phyloP scores from a whole-genome alignment of 257 asterid genomes.

The Echium plantagineum region DNA sequence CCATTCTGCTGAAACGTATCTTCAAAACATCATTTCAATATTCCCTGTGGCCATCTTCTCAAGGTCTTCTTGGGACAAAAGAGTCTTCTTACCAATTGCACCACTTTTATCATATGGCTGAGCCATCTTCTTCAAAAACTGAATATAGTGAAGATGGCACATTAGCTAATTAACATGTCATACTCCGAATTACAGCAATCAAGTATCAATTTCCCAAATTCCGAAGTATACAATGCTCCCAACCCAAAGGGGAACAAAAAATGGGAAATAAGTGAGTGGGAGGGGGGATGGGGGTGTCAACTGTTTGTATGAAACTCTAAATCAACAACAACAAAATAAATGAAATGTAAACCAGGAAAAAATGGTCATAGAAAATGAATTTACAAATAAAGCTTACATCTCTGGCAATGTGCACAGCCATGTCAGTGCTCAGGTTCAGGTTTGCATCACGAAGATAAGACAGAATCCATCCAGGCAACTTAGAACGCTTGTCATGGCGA shows the following conservation, averaged over 20 bases:
- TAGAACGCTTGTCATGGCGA: slow-evolving; percentile 95
- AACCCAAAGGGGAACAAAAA: too few relatives aligned
- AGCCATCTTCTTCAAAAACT: slow-evolving; percentile 95
- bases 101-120: slow-evolving; percentile 93
- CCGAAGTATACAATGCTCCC: too few relatives aligned
- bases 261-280: too few relatives aligned
- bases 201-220: too few relatives aligned
- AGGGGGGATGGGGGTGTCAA: too few relatives aligned
- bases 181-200: too few relatives aligned
- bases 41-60: slow-evolving; percentile 58
- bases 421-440: slow-evolving; percentile 92
- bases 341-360: background rate
- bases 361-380: background rate
- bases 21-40: slow-evolving; percentile 27
- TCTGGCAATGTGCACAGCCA: slow-evolving; percentile 95
- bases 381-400: slow-evolving; percentile 39
- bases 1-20: background rate
- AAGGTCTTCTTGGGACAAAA: slow-evolving; percentile 75
- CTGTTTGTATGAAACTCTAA: background rate
- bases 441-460: slow-evolving; percentile 95
- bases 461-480: slow-evolving; percentile 92
- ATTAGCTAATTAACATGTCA: background rate
- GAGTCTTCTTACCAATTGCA: slow-evolving; percentile 71
- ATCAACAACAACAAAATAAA: background rate
- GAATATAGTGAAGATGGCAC: slow-evolving; percentile 10